A percentile compares a stretch with the other conserved stretches of the same genome.
Evolutionary conservation across 2,329 filamentous ascomycete species (phyloP).

Genomic region (Claviceps quebecensis): DNA sequence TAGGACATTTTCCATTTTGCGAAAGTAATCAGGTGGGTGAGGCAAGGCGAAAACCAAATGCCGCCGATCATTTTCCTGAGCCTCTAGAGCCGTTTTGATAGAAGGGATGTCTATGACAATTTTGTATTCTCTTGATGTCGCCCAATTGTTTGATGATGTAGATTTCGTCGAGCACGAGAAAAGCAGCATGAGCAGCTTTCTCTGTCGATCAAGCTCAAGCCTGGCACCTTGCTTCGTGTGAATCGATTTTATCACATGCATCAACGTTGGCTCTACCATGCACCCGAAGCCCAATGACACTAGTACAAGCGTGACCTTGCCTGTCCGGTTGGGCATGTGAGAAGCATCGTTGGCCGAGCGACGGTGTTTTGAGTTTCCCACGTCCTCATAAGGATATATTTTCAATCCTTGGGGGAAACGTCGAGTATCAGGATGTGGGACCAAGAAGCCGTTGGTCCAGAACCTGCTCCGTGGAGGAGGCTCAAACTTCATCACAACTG

Average conservation of each 20-base stretch:
- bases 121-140: conserved; percentile 21
- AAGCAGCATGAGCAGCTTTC: conserved; percentile 15
- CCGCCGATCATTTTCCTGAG: conserved; percentile 15
- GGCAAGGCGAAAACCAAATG: conserved; percentile 33
- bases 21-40: conserved; percentile 34
- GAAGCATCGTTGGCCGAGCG: neutral
- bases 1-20: conserved; percentile 18
- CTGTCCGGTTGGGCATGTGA: neutral
- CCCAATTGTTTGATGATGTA: conserved; percentile 2
- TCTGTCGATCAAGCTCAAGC: conserved; percentile 18
- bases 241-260: conserved; percentile 43
- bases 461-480: conserved; percentile 39
- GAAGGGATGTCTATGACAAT: conserved; percentile 30
- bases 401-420: conserved; percentile 10
- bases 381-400: conserved; percentile 7
- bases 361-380: neutral
- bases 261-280: conserved; percentile 34
- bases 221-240: conserved; percentile 9
- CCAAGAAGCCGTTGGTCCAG: conserved; percentile 26
- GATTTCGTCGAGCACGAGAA: conserved; percentile 15
- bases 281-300: conserved; percentile 47
- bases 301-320: conserved; percentile 27
- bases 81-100: conserved; percentile 29
- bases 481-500: conserved; percentile 39
- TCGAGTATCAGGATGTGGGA: conserved; percentile 13